Conservation (phyloP, 192 early-diverging fungal genomes). For the Ambispora gerdemannii region DNA sequence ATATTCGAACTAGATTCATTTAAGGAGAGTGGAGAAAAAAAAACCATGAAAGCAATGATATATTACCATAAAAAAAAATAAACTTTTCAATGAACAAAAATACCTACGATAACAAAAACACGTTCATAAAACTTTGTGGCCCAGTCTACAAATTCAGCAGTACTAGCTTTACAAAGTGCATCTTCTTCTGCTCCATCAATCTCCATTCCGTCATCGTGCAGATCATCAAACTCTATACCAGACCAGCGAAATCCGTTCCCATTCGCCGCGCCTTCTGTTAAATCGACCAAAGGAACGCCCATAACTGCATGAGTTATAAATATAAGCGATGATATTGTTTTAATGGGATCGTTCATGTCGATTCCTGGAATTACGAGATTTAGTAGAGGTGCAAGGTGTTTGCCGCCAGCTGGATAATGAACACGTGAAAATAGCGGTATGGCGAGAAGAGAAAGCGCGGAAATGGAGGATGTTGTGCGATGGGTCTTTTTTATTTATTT, state of each 20-base stretch:
- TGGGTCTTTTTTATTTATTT: slow-evolving; percentile 64
- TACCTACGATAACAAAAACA: slow-evolving; percentile 66
- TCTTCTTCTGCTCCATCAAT: slow-evolving; percentile 65
- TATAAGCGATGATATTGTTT: slow-evolving; percentile 67
- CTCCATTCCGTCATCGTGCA: slow-evolving; percentile 39
- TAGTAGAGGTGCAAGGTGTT: slow-evolving; percentile 74
- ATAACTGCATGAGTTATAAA: slow-evolving; percentile 66
- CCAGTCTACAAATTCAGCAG: slow-evolving; percentile 87
- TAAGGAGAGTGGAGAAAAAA: neutral
- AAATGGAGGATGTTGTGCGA: slow-evolving; percentile 81
- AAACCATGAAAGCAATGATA: neutral
- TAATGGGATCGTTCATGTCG: slow-evolving; percentile 88
- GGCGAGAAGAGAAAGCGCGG: slow-evolving; percentile 65
- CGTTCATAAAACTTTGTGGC: slow-evolving; percentile 76
- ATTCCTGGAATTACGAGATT: slow-evolving; percentile 83
- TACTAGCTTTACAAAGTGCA: slow-evolving; percentile 62
- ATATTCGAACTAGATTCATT: slow-evolving; percentile 62
- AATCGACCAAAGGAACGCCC: slow-evolving; percentile 64
- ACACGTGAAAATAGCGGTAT: slow-evolving; percentile 69
- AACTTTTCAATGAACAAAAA: neutral
- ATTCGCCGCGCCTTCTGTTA: slow-evolving; percentile 43
- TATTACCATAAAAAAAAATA: neutral
- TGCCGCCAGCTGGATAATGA: slow-evolving; percentile 82
- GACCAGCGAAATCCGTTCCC: slow-evolving; percentile 41
- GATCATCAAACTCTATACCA: slow-evolving; percentile 45